These are phyloP conservation scores for Vicia faba DNA, from an alignment of 306 rosid species.

Conservation along the genomic window DNA sequence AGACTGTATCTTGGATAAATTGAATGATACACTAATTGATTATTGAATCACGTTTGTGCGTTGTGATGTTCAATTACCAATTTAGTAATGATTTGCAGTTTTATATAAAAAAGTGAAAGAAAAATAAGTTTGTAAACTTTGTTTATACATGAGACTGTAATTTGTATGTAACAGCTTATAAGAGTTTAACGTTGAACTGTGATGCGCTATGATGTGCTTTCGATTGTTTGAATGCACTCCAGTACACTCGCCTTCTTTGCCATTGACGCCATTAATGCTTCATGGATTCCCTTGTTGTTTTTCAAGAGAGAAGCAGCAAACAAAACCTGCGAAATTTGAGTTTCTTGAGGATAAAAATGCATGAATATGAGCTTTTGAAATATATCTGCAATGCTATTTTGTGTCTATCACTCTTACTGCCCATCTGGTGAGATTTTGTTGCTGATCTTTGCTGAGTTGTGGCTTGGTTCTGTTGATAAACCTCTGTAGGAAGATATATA, in stretches of 20 bases:
- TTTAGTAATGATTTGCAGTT: not conserved
- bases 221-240: slow-evolving; percentile 84
- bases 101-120: not conserved
- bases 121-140: not conserved
- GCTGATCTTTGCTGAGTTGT: slow-evolving; percentile 83
- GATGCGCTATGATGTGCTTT: slow-evolving; percentile 64
- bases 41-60: not conserved
- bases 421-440: slow-evolving; percentile 97
- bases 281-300: slow-evolving; percentile 68
- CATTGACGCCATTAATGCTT: slow-evolving; percentile 72
- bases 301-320: slow-evolving; percentile 83
- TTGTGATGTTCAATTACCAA: not conserved
- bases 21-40: not conserved
- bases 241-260: slow-evolving; percentile 64
- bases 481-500: slow-evolving; percentile 51
- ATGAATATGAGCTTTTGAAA: not conserved
- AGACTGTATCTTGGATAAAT: not conserved
- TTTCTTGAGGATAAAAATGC: not conserved
- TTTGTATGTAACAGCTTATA: slow-evolving; percentile 10
- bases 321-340: slow-evolving; percentile 58
- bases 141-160: slow-evolving; percentile 17
- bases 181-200: slow-evolving; percentile 30
- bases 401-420: slow-evolving; percentile 60
- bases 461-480: slow-evolving; percentile 92
- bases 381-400: slow-evolving; percentile 3